Conservation (phyloP, 768 basidiomycete genomes). For the Trametes maxima region DNA sequence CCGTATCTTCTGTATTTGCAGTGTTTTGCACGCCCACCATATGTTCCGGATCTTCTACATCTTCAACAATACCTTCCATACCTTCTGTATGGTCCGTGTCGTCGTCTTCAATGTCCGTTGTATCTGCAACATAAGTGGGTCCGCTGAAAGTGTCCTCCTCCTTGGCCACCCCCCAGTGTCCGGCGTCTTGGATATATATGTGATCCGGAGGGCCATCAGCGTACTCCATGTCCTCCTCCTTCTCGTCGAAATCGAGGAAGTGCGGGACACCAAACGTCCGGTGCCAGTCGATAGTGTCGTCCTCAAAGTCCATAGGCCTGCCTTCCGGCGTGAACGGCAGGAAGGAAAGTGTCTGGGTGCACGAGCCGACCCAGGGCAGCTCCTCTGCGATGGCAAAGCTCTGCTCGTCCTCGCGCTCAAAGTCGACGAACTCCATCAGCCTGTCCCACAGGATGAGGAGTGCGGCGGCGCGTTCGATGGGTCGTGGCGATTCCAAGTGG, state of each 20-base stretch:
- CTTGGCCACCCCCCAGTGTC: neutral
- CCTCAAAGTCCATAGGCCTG: neutral
- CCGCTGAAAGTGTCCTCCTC: no score
- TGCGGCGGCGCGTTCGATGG: neutral
- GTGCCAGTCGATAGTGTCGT: neutral
- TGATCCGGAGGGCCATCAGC: neutral
- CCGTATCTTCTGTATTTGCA: no score
- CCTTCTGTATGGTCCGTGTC: no score
- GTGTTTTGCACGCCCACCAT: no score
- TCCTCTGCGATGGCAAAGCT: neutral
- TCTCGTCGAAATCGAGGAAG: neutral
- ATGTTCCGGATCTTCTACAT: neutral
- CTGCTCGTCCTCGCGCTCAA: neutral
- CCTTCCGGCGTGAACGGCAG: neutral
- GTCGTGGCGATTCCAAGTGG: neutral
- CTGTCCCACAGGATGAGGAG: constrained; percentile 5
- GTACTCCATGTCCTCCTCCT: neutral
- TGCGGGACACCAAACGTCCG: neutral
- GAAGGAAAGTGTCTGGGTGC: neutral
- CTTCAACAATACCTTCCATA: no score
- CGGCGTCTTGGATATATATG: neutral
- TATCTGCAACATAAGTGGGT: no score
- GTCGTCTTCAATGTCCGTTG: no score
- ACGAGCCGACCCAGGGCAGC: neutral
- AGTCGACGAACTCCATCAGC: neutral